Evolutionary conservation across 2,329 filamentous ascomycete species (phyloP).

Genomic region (Monosporascus sp.): DNA sequence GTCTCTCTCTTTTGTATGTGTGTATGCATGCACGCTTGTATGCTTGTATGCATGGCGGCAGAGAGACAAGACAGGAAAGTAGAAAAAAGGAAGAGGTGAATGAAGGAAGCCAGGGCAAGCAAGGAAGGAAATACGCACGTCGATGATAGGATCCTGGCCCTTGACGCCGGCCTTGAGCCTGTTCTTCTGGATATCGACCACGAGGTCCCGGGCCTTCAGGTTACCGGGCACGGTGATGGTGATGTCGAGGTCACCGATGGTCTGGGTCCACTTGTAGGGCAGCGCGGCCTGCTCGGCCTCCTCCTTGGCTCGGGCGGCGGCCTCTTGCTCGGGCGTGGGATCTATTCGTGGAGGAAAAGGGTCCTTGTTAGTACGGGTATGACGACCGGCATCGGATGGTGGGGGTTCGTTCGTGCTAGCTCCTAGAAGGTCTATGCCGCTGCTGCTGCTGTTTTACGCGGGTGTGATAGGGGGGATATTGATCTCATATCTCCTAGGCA

Average conservation of each 20-base stretch:
- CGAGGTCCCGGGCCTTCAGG: conserved; percentile 77
- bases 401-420: too few relatives aligned
- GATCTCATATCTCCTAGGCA: neutral
- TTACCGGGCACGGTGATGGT: conserved; percentile 74
- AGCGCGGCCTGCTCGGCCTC: conserved; percentile 82
- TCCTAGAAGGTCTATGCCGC: too few relatives aligned
- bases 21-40: neutral
- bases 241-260: conserved; percentile 82
- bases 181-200: conserved; percentile 76
- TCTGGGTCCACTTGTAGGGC: conserved; percentile 97
- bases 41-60: neutral
- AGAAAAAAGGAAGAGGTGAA: conserved; percentile 1
- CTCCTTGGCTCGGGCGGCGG: conserved; percentile 64
- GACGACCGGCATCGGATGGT: too few relatives aligned
- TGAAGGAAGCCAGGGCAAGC: neutral
- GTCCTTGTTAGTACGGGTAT: too few relatives aligned
- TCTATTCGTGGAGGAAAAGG: conserved; percentile 31
- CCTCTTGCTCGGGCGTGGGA: conserved; percentile 50
- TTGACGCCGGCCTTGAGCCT: conserved; percentile 78
- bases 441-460: too few relatives aligned
- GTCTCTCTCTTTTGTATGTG: neutral
- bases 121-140: conserved; percentile 45
- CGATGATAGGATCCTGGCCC: conserved; percentile 79
- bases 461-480: neutral
- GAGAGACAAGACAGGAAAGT: neutral